These are phyloP conservation scores for Phytomonas sp. DNA, from an alignment of 208 protist species.

Conservation along the genomic window DNA sequence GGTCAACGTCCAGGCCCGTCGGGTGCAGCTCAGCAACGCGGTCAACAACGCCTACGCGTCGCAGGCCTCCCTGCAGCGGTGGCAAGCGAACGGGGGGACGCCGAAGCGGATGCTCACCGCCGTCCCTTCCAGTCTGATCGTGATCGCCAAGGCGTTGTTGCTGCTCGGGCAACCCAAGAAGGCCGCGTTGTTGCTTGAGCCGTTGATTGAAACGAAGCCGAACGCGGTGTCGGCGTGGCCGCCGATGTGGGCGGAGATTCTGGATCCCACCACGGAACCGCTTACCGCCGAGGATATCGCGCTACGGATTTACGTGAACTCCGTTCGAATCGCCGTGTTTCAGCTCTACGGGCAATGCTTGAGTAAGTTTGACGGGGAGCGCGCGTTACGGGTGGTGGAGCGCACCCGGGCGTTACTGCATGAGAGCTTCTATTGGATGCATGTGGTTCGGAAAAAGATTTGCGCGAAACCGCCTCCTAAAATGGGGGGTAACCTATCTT, in stretches of 20 bases:
- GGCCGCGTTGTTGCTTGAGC: conserved; percentile 73
- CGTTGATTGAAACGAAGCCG: conserved; percentile 74
- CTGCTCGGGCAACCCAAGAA: conserved; percentile 74
- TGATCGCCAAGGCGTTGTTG: conserved; percentile 60
- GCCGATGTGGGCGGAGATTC: conserved; percentile 58
- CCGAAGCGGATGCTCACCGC: conserved; percentile 66
- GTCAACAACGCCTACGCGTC: conserved; percentile 81
- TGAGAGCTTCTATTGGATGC: conserved; percentile 54
- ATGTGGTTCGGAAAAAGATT: conserved; percentile 20
- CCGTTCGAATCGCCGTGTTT: conserved; percentile 63
- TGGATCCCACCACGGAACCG: conserved; percentile 33
- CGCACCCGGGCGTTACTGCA: conserved; percentile 28
- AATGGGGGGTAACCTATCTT: not conserved
- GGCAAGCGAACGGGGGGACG: conserved; percentile 49
- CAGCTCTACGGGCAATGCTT: conserved; percentile 77
- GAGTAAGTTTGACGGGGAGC: conserved; percentile 65
- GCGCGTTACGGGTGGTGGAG: conserved; percentile 38
- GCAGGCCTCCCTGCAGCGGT: conserved; percentile 72
- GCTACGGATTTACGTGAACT: conserved; percentile 53
- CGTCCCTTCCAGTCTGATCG: conserved; percentile 62
- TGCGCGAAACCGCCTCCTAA: not conserved
- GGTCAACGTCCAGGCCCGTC: conserved; percentile 69
- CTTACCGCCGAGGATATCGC: conserved; percentile 61
- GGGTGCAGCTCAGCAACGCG: conserved; percentile 72
- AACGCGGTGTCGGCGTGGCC: conserved; percentile 60